Base-by-base conservation (phyloP, 2,329 filamentous ascomycete species). In the Claviceps sorghi region DNA sequence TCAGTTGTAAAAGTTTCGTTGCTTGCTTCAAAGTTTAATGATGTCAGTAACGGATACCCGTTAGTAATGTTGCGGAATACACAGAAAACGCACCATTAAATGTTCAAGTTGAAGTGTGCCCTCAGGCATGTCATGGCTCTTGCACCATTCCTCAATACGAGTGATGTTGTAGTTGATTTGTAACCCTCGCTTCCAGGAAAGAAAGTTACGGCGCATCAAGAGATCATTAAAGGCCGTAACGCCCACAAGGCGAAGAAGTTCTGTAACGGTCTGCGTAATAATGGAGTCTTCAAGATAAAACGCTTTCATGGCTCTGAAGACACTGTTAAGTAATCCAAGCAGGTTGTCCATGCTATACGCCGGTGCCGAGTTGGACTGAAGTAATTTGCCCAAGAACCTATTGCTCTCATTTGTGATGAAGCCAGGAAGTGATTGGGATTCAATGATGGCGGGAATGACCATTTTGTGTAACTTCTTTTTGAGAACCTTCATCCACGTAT, bases 151-250 rank as follows among this genome's bases (percentile, higher is more conserved):
- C 69, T 98, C 93, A 57, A 98, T 98, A 53, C 93, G 82, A 26
- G 93, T 98, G 68, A 98, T 98, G 73, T 98, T 98, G 77, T 98
- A 98, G 73, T 98, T 98, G 73, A 98, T 98, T 70, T 98, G 93
- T 52, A 98, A 80, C 61, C 93, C 93, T 68, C 93, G 88, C 77
- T 98, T 98, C 93, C 93, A 98, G 0, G 90, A 96, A 53, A 98
- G 79, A 79, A 98, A 98, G 70, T 97, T 97, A 61, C 93, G 82
- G 62, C 93, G 83, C 90, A 98, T 96, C 59, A 98, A 79, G 57
- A 98, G 75, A 66, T 98, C 93, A 67, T 98, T 98, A 74, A 98
- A 98, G 3, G 93, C 93, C 1, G 93, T 98, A 40, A 98, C 93
- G 58, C 93, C 93, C 53, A 98, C 93, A 47, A 98, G 77, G 55